Conservation (phyloP, 2,329 filamentous ascomycete genomes). For the Neonectria faginata region DNA sequence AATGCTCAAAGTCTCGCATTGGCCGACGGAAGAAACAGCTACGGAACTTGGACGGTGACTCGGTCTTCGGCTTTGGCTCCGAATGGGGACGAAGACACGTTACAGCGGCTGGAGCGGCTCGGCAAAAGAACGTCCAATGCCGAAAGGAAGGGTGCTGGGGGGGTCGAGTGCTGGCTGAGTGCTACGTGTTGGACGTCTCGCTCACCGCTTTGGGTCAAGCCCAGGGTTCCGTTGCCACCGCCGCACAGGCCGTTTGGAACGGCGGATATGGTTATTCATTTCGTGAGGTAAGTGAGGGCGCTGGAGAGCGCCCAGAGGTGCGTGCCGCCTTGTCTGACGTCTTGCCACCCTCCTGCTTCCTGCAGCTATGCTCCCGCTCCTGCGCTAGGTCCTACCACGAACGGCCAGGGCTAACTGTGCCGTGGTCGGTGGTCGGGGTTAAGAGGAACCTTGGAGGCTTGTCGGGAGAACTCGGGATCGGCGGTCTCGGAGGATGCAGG, state of each 20-base stretch:
- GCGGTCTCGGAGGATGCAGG: constrained; percentile 32
- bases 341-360: constrained; percentile 22
- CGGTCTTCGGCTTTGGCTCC: constrained; percentile 2
- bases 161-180: constrained; percentile 10
- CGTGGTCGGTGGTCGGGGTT: constrained; percentile 29
- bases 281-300: constrained; percentile 40
- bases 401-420: constrained; percentile 28
- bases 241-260: constrained; percentile 22
- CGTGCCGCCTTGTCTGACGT: neutral
- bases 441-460: constrained; percentile 24
- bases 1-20: constrained; percentile 14
- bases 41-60: constrained; percentile 7
- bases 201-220: constrained; percentile 38
- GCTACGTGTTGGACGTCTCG: constrained; percentile 27
- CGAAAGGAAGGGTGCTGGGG: constrained; percentile 28
- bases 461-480: constrained; percentile 38
- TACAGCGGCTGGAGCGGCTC: constrained; percentile 38
- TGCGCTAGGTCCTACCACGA: constrained; percentile 38
- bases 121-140: constrained; percentile 19
- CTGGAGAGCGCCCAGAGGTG: neutral
- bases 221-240: constrained; percentile 11
- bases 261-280: constrained; percentile 38
- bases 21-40: constrained; percentile 8
- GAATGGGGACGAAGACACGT: constrained; percentile 14
- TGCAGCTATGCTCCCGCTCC: constrained; percentile 38